These are phyloP conservation scores for Exophiala sp. DNA, from an alignment of 2,329 filamentous ascomycete species.

Conservation along the genomic window DNA sequence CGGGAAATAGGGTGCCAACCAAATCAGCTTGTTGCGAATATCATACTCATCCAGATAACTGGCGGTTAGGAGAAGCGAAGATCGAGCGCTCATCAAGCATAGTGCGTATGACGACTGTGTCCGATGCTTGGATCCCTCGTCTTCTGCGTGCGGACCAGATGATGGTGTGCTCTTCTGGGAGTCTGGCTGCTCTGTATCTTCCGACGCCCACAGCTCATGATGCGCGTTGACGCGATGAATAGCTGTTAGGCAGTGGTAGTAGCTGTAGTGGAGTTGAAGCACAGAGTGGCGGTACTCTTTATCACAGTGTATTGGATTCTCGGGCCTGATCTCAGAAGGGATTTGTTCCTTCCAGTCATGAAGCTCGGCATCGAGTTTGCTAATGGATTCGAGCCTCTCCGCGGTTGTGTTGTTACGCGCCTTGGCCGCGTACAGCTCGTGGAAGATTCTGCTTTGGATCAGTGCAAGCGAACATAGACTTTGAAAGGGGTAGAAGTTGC, in stretches of 20 bases:
- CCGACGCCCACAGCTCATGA: constrained; percentile 13
- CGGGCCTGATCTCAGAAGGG: constrained; percentile 9
- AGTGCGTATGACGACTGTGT: constrained; percentile 9
- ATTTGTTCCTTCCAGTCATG: constrained; percentile 17
- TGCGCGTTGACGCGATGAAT: constrained; percentile 13
- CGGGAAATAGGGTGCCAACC: constrained; percentile 10
- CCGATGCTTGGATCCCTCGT: not conserved
- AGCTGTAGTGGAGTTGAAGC: constrained; percentile 9
- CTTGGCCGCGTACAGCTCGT: constrained; percentile 6
- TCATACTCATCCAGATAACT: constrained; percentile 6
- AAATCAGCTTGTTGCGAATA: constrained; percentile 6
- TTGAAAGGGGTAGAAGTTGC: constrained; percentile 11
- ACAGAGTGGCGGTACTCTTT: constrained; percentile 2
- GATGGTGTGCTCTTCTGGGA: not conserved
- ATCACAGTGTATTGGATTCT: constrained; percentile 10
- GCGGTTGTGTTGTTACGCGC: constrained; percentile 5
- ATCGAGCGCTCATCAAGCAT: constrained; percentile 9
- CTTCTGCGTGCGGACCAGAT: not conserved
- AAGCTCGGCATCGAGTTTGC: constrained; percentile 16
- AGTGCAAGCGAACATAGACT: constrained; percentile 8
- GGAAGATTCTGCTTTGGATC: constrained; percentile 10
- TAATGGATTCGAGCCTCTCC: constrained; percentile 11
- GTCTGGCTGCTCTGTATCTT: not conserved
- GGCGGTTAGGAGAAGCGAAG: constrained; percentile 6
- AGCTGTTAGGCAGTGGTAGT: constrained; percentile 12